Evolutionary conservation across 2,329 filamentous ascomycete genomes (phyloP).

Genomic region (Aspergillus unguis): DNA sequence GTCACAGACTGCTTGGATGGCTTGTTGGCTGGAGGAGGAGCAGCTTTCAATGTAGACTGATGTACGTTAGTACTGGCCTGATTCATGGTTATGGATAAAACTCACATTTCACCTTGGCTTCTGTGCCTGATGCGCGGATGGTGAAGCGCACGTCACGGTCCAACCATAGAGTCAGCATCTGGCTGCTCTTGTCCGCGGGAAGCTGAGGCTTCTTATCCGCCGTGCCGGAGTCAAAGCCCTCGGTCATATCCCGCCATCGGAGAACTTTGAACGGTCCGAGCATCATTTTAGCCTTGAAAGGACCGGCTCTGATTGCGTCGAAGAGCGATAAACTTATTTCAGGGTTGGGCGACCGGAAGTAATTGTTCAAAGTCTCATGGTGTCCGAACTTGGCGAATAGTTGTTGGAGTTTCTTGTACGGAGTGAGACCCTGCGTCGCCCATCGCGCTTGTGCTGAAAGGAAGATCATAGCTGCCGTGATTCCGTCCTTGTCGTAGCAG

Average conservation of each 20-base stretch:
- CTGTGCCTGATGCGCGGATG: conserved; percentile 60
- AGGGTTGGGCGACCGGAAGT: conserved; percentile 58
- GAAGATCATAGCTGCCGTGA: conserved; percentile 59
- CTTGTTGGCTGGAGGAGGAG: conserved; percentile 33
- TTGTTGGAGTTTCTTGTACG: conserved; percentile 55
- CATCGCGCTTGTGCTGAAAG: conserved; percentile 54
- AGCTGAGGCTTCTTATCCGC: conserved; percentile 52
- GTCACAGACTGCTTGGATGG: conserved; percentile 36
- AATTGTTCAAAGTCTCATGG: conserved; percentile 63
- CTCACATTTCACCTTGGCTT: conserved; percentile 63
- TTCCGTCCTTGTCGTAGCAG: conserved; percentile 63
- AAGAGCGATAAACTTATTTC: conserved; percentile 55
- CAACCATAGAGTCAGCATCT: conserved; percentile 63
- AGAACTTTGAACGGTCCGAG: conserved; percentile 53
- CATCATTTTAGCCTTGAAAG: conserved; percentile 41
- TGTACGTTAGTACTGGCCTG: background rate
- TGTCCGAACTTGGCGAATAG: conserved; percentile 58
- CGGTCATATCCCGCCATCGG: conserved; percentile 61
- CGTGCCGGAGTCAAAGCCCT: conserved; percentile 57
- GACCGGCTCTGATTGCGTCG: conserved; percentile 48
- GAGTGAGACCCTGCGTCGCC: conserved; percentile 51
- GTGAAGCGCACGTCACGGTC: conserved; percentile 56
- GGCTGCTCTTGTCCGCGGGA: conserved; percentile 55
- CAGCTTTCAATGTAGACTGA: conserved; percentile 45
- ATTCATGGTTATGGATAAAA: background rate